phyloP scores from a whole-genome alignment of 345 rosid genomes.

The Ricinus communis region DNA sequence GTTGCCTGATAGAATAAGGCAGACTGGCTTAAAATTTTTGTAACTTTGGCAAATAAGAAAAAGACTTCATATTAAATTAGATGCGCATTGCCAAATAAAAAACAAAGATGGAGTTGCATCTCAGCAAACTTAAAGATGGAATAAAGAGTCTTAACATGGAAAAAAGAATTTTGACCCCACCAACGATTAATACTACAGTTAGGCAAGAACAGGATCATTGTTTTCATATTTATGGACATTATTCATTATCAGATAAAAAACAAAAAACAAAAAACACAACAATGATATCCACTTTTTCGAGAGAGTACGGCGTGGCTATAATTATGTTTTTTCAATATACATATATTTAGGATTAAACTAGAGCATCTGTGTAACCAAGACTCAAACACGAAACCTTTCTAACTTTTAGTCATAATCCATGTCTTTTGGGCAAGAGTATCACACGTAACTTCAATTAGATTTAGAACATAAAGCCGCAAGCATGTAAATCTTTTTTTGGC shows the following conservation, averaged over 20 bases:
- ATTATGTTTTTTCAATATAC: no score
- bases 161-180: no score
- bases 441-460: not conserved
- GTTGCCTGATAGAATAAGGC: not conserved
- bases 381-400: no score
- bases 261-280: no score
- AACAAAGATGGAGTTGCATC: not conserved
- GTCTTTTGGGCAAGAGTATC: no score
- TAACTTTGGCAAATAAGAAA: not conserved
- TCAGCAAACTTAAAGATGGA: not conserved
- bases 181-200: not conserved
- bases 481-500: constrained; percentile 14
- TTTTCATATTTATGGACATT: constrained; percentile 6
- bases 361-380: no score
- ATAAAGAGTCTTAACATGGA: not conserved
- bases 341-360: no score
- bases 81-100: not conserved
- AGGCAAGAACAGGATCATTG: not conserved
- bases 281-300: no score
- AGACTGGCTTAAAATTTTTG: not conserved
- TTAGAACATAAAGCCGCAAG: constrained; percentile 8
- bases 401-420: no score
- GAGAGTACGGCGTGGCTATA: no score
- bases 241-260: no score
- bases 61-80: not conserved